phyloP scores from a whole-genome alignment of 306 rosid genomes.

The Vigna radiata region DNA sequence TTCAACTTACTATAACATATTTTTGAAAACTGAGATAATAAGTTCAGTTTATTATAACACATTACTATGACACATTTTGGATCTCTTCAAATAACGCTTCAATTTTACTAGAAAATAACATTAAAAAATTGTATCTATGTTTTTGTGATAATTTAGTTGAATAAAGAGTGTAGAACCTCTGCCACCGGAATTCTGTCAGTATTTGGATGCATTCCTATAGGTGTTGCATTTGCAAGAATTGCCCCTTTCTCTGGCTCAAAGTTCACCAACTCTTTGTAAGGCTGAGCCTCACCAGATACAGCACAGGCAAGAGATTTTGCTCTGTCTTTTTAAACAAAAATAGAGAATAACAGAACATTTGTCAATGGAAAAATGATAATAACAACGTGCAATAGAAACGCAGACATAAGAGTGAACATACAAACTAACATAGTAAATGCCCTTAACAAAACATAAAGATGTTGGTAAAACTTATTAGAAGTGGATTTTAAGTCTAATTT shows the following conservation, averaged over 20 bases:
- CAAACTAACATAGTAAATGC: too few species aligned
- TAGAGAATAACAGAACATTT: conserved; percentile 4
- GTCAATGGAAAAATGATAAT: not conserved
- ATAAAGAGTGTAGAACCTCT: conserved; percentile 43
- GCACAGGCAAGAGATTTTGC: conserved; percentile 58
- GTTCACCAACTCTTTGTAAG: conserved; percentile 43
- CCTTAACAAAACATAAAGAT: not conserved
- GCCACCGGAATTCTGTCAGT: conserved; percentile 56
- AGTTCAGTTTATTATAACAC: too few species aligned
- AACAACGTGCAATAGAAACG: not conserved
- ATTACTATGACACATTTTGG: too few species aligned
- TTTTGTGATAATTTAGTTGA: not conserved
- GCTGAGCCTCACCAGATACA: conserved; percentile 52
- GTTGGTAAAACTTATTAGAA: too few species aligned
- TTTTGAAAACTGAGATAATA: too few species aligned
- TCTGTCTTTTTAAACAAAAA: conserved; percentile 46
- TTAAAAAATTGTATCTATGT: not conserved
- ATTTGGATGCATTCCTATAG: conserved; percentile 61
- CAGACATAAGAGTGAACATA: not conserved
- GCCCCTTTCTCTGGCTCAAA: conserved; percentile 60
- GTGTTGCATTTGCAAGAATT: conserved; percentile 63
- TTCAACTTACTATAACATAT: too few species aligned
- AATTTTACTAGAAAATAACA: not conserved
- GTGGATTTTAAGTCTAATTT: too few species aligned
- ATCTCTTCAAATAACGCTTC: too few species aligned